phyloP scores from a whole-genome alignment of 2,329 filamentous ascomycete genomes.

The Knufia petricola region DNA sequence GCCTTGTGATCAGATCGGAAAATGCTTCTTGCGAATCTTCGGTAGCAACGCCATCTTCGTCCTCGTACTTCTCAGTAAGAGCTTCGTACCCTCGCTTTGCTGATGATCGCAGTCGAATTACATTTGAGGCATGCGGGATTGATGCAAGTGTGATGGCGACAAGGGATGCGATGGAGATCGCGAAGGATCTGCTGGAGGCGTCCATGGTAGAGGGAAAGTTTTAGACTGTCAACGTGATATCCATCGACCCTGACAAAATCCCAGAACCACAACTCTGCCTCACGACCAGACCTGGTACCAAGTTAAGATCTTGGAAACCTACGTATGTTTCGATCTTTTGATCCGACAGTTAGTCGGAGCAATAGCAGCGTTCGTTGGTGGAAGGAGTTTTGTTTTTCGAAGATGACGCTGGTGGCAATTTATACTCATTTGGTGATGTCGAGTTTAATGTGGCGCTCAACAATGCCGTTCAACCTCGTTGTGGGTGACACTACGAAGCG shows the following conservation, averaged over 20 bases:
- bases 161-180: conserved; percentile 11
- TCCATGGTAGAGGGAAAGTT: background rate
- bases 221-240: background rate
- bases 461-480: no score
- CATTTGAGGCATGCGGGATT: conserved; percentile 6
- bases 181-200: conserved; percentile 1
- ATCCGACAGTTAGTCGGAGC: no score
- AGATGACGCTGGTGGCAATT: background rate
- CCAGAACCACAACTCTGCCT: no score
- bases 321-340: no score
- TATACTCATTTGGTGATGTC: background rate
- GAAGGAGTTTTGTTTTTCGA: background rate
- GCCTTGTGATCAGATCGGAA: conserved; percentile 51
- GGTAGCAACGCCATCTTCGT: conserved; percentile 60
- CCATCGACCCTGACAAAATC: no score
- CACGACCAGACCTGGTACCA: no score
- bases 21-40: conserved; percentile 53
- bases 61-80: conserved; percentile 47
- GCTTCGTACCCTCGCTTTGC: conserved; percentile 13
- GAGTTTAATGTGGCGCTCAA: no score
- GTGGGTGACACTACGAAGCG: no score
- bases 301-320: no score
- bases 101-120: conserved; percentile 9
- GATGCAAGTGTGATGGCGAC: conserved; percentile 11
- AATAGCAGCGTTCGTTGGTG: background rate